Evolutionary conservation across 768 basidiomycete species (phyloP), one percentile per base, ranked within the genome.

Genomic region (Russula sp.): DNA sequence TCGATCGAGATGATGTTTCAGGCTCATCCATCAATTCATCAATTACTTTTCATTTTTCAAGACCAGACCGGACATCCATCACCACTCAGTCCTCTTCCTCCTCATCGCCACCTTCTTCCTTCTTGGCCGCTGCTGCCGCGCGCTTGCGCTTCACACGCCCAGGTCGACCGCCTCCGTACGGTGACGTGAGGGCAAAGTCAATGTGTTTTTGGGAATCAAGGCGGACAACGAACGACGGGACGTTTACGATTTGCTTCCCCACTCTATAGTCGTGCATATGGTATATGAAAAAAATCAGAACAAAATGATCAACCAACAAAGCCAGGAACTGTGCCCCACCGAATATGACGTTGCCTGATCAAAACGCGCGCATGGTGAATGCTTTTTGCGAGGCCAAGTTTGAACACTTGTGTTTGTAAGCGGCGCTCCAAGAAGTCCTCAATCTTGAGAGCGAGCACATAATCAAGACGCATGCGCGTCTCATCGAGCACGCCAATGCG

Each of bases 401-500:
- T 98, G 90, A 98, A 99, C 70, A 99, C 97, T 81, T 98, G 97
- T 43, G 97, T 99, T 79, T 99, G 97, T 73, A 99, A 79, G 70
- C 97, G 81, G 71, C 97, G 84, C 83, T 99, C 97, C 88, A 99
- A 89, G 88, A 99, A 99, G 79, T 99, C 97, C 77, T 99, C 97
- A 70, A 98, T 86, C 82, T 98, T 98, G 70, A 98, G 81, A 57
- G 96, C 97, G 76, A 99, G 81, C 81, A 98, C 97, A 87, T 99
- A 99, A 89, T 99, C 97, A 78, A 99, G 91, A 77, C 96, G 87
- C 97, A 99, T 98, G 76, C 95, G 89, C 67, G 84, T 78, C 82
- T 99, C 97, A 75, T 98, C 97, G 76, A 99, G 89, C 81, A 99
- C 97, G 83, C 97, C 97, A 71, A 99, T 98, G 71, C 97, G 94